Base-by-base conservation (phyloP, 1,284 basidiomycete genomes). In the Phylloboletellus chloephorus region DNA sequence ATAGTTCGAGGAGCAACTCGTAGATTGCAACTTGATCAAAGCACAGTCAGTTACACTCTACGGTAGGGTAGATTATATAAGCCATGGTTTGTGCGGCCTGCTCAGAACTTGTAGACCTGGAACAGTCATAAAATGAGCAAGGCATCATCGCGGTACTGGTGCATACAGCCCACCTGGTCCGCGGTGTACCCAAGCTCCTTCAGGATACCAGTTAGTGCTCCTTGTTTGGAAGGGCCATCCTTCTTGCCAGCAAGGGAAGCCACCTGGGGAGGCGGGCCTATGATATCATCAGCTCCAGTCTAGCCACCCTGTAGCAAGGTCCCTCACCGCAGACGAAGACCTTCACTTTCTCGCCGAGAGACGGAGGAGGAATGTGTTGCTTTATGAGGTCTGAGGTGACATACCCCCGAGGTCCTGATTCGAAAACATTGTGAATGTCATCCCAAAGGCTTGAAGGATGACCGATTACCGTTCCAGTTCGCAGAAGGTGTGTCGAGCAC, bases 221-320 rank as follows among this genome's bases (percentile, higher is more conserved):
- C 93, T 65, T 96, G 93, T 64, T 89, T 80, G 61, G 20, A 29
- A 57, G 73, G 74, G 5, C 85, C 85, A 6, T 72, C 78, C 64
- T 88, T 89, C 65, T 80, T 78, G 8, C 86, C 91, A 50, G 88
- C 79, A 48, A 96, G 54, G 1, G 88, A 76, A 22, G 72, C 74
- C 22, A 95, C 82, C 63, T 95, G 90, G 7, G 75, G 77, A 26
- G 92, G 91, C n/a, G 92, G 90, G 8, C 85, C 83, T 86, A 49
- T 20, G 28, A 9, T 15, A 7, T 11, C 19, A 30, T 50, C 39
- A 41, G 12, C 22, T 7, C 31, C 35, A 31, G 12, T 17, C n/a
- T 5, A 25, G 16, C 22, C 13, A 12, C n/a, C 15, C 3, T n/a
- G n/a, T 4, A 5, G 13, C 3, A 22, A 30, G 25, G 16, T 12